These are phyloP conservation scores for Mycena citricolor DNA, from an alignment of 1,284 basidiomycete genomes.

Conservation along the genomic window DNA sequence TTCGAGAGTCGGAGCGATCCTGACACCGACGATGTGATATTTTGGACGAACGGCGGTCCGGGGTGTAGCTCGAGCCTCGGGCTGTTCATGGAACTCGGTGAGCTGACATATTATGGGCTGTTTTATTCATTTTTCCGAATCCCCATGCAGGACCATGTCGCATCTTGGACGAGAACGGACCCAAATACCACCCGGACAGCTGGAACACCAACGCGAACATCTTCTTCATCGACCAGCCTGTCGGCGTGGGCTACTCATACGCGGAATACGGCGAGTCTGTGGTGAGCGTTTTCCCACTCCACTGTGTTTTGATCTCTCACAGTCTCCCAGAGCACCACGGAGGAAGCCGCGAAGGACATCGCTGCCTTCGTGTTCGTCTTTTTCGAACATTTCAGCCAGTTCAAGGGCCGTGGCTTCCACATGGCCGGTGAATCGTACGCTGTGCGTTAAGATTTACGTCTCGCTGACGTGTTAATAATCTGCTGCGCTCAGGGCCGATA, in stretches of 20 bases:
- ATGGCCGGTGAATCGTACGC: slow-evolving; percentile 74
- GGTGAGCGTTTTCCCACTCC: slow-evolving; percentile 37
- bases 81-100: slow-evolving; percentile 66
- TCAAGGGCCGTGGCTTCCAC: slow-evolving; percentile 65
- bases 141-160: slow-evolving; percentile 45
- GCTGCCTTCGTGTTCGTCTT: slow-evolving; percentile 69
- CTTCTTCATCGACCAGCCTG: slow-evolving; percentile 69
- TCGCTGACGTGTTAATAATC: neutral
- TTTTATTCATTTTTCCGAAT: neutral
- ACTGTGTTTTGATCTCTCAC: neutral
- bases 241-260: slow-evolving; percentile 69
- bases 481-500: slow-evolving; percentile 62
- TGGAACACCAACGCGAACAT: slow-evolving; percentile 73
- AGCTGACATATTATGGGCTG: neutral
- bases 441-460: slow-evolving; percentile 31
- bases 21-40: slow-evolving; percentile 60
- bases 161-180: slow-evolving; percentile 41
- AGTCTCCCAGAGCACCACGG: slow-evolving; percentile 47
- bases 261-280: slow-evolving; percentile 66
- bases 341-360: slow-evolving; percentile 68
- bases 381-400: slow-evolving; percentile 68
- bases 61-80: slow-evolving; percentile 57
- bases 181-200: slow-evolving; percentile 54
- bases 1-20: slow-evolving; percentile 77
- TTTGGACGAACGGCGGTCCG: slow-evolving; percentile 69